Base-by-base conservation (phyloP, 139 green algal species). In the Chlorella sp. region DNA sequence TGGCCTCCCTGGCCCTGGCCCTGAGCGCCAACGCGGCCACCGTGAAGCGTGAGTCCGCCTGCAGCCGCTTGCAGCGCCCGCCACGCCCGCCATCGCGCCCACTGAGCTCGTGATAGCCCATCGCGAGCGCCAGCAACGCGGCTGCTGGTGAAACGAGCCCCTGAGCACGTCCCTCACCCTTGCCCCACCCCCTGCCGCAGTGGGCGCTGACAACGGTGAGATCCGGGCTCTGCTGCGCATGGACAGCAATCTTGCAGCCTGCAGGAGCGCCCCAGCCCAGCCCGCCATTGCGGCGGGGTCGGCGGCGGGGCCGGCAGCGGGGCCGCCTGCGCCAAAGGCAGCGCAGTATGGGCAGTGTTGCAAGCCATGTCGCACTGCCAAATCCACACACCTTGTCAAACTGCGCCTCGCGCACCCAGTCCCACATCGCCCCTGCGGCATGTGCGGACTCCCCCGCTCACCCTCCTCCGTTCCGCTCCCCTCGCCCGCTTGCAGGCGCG, bases 1-100 rank as follows among this genome's bases (percentile, higher is more conserved):
- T 92, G 22, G 88, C 92, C 84, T 93, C 91, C 62, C 78, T 98
- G 80, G 89, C 90, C 74, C 83, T 98, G 82, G 92, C 95, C 58
- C 76, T 93, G 85, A 73, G 84, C 81, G 95, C 95, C 76, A 90
- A 86, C 64, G 86, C 86, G 44, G 93, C 86, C 54, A 94, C 77
- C 85, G 87, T 98, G 38, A 97, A 97, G 92, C 93, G 95, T 69
- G 77, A 90, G 82, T 36, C 24, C 28, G 58, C 4, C 7, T 48
- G 8, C 9, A 54, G 46, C 46, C 46, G 11, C 46, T 54, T 54
- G 46, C 46, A 54, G 11, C 46, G 46, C 46, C 46, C 46, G 11
- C 8, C 7, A 17, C 46, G 46, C 46, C 46, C 46, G 46, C 46
- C 46, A 54, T 54, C 11, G 8, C 46, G 11, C 8, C 46, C 46